Evolutionary conservation across 2,329 filamentous ascomycete genomes (phyloP), one percentile per base, ranked within the genome.

Genomic region (Sporothrix dimorphospora): DNA sequence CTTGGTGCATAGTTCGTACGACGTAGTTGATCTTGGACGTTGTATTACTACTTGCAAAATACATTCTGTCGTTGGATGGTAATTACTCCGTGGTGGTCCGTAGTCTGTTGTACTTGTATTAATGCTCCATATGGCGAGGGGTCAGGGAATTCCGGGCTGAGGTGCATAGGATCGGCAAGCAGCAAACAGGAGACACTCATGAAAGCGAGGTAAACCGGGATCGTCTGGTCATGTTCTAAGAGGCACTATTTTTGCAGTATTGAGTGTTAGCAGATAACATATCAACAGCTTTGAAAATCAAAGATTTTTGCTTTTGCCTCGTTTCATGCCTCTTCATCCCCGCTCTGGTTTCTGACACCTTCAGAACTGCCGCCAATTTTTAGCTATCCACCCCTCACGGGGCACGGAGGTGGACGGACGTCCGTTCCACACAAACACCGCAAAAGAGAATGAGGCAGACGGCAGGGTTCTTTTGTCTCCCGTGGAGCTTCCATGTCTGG

Each of bases 401-500:
- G 34, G 69, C 11, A 55, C 27, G 49, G 59, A 30, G 70, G 45
- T 38, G 61, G 27, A 68, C 70, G 70, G 61, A 59, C 51, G 38
- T 71, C 59, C 61, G 61, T 71, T 57, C 38, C 40, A 71, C 57
- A 65, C 34, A 69, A 69, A 57, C 30, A 34, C 30, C 19, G n/a
- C 45, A 47, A 49, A 30, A 5, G 12, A 27, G 21, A 59, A 42
- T 14, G 59, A 21, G 21, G 42, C 4, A 51, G 45, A 53, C 57
- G 69, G 49, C 55, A 63, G 42, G 42, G 30, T 61, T 51, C n/a
- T 67, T 45, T 38, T 19, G 53, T 53, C 53, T 65, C 45, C 69
- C 69, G 49, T 42, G 38, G 47, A 65, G 57, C 30, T 53, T 63
- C 38, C 19, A 27, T 65, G 55, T 53, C 45, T 71, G 69, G 69